Evolutionary conservation across 768 basidiomycete species (phyloP), one percentile per base, ranked within the genome.

Genomic region (Boletellus emodensis): DNA sequence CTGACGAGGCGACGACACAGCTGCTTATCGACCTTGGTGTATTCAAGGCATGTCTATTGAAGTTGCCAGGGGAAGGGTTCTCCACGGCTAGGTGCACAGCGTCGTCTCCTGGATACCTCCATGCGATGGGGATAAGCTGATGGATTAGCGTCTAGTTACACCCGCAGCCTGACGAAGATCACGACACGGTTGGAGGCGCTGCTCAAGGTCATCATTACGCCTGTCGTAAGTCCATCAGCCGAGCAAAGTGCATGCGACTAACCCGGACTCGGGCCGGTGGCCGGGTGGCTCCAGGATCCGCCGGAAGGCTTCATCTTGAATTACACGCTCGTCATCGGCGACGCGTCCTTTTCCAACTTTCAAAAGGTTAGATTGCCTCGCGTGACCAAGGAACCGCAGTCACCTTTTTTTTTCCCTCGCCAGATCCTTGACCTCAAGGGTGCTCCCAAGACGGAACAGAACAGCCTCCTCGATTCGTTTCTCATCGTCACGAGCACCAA

Each of bases 391-490:
- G 41, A 28, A 47, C 55, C 51, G 49, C 57, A 51, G 49, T 55
- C 36, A 60, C 20, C 12, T n/a, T 18, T 9, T 22, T n/a, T 41
- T 12, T 34, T 18, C 32, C 42, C 37, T 47, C 8, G 35, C 17
- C n/a, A 96, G 94, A 90, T 97, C 47, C 78, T 97, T 15, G 94
- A 97, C 68, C 77, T 97, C 43, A 96, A 96, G 68, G 96, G 96
- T 7, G 93, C 93, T 0, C 84, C 90, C 0, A 89, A 91, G 55
- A 65, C 72, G 4, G 85, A 88, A 46, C 94, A 98, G 72, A 93
- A 94, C 69, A 82, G 82, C 59, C 82, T 99, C 13, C 79, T 95
- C 35, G 94, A 98, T 65, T 79, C 85, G 18, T 99, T 98, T 74
- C 74, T 97, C 36, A 87, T 90, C 7, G 86, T 90, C 49, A 97